These are phyloP conservation scores for Phanerochaete sordida DNA, from an alignment of 768 basidiomycete genomes.

Conservation along the genomic window DNA sequence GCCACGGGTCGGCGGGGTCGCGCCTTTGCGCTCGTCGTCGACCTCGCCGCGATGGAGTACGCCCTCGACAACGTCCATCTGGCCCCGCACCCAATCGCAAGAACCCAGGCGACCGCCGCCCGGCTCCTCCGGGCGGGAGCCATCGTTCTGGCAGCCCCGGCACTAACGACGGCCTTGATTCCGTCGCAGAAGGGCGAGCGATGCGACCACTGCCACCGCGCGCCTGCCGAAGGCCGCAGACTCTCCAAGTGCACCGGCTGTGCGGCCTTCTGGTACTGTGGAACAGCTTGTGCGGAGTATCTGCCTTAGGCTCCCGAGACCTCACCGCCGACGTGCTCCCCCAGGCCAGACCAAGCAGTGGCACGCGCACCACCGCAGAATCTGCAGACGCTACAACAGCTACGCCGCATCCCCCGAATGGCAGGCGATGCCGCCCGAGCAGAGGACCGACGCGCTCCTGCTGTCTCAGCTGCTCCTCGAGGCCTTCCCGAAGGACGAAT, in stretches of 20 bases:
- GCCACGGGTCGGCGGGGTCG: no score
- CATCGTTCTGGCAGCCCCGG: conserved; percentile 40
- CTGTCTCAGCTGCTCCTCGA: conserved; percentile 60
- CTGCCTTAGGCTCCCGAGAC: background rate
- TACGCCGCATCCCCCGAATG: conserved; percentile 45
- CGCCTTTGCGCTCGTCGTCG: background rate
- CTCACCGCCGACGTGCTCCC: conserved; percentile 8
- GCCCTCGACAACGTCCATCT: conserved; percentile 28
- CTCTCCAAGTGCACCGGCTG: conserved; percentile 66
- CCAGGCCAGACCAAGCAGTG: conserved; percentile 71
- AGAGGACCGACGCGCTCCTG: conserved; percentile 58
- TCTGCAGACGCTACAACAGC: conserved; percentile 58
- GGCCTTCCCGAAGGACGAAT: conserved; percentile 19
- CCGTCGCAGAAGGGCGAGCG: conserved; percentile 55
- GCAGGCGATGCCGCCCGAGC: conserved; percentile 46
- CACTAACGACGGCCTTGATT: conserved; percentile 49
- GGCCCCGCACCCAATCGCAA: conserved; percentile 42
- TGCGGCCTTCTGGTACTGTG: conserved; percentile 72
- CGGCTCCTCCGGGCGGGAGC: conserved; percentile 41
- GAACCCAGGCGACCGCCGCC: conserved; percentile 48
- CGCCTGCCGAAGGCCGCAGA: conserved; percentile 23
- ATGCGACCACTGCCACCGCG: conserved; percentile 62
- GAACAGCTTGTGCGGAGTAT: conserved; percentile 48
- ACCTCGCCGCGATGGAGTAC: background rate
- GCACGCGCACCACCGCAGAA: conserved; percentile 58